A percentile compares a stretch with the other conserved stretches of the same genome.
Evolutionary conservation across 2,329 filamentous ascomycete genomes (phyloP).

Genomic region (Nannizzia gypsea): DNA sequence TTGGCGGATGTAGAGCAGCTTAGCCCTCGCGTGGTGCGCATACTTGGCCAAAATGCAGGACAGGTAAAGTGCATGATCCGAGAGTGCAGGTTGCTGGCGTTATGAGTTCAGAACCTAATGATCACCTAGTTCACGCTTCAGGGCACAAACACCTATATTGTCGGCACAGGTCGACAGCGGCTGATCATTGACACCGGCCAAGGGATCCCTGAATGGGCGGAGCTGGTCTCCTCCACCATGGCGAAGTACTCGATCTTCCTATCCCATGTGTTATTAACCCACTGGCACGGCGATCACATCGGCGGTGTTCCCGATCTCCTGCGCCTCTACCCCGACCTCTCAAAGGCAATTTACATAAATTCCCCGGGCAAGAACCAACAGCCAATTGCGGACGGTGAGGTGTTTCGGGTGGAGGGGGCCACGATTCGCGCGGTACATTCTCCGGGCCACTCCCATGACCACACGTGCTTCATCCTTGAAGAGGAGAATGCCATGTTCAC

Average conservation of each 20-base stretch:
- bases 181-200: constrained; percentile 86
- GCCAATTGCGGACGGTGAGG: too few species aligned
- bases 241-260: constrained; percentile 31
- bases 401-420: constrained; percentile 14
- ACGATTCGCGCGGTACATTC: constrained; percentile 56
- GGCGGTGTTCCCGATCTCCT: constrained; percentile 62
- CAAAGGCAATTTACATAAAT: constrained; percentile 32
- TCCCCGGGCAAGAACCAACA: too few species aligned
- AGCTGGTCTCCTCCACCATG: constrained; percentile 45
- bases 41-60: constrained; percentile 33
- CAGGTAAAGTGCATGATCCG: too few species aligned
- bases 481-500: constrained; percentile 78
- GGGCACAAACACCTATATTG: constrained; percentile 87
- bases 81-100: too few species aligned
- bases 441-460: constrained; percentile 70
- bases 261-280: constrained; percentile 58
- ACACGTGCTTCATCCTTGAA: constrained; percentile 63
- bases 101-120: not conserved
- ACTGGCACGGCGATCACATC: constrained; percentile 85
- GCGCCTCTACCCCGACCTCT: constrained; percentile 52
- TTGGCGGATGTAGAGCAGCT: constrained; percentile 33
- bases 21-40: constrained; percentile 32
- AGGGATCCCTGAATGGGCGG: constrained; percentile 61
- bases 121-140: constrained; percentile 43
- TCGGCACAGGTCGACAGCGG: constrained; percentile 61